A percentile compares a stretch with the other conserved stretches of the same genome.
These are phyloP conservation scores for Dryas integrifolia DNA, from an alignment of 331 rosid genomes.

Conservation along the genomic window DNA sequence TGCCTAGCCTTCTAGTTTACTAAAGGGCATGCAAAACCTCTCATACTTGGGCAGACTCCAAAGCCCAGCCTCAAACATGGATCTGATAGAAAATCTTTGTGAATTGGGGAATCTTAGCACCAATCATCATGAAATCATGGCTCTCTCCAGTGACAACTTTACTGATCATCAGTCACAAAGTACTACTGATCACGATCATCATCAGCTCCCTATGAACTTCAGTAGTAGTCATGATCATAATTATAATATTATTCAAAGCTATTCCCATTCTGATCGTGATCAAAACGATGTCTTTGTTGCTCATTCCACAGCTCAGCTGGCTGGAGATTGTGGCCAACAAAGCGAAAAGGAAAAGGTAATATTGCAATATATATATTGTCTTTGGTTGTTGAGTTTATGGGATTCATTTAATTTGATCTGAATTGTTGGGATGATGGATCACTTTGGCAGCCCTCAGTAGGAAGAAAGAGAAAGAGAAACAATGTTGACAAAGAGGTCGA, in stretches of 20 bases:
- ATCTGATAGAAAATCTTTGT: slow-evolving; percentile 21
- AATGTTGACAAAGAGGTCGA: slow-evolving; percentile 20
- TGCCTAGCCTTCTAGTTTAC: background rate
- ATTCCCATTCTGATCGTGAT: slow-evolving; percentile 11
- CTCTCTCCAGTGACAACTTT: slow-evolving; percentile 1
- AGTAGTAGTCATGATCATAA: background rate
- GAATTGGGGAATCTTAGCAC: slow-evolving; percentile 1
- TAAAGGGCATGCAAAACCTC: slow-evolving; percentile 16
- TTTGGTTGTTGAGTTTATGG: background rate
- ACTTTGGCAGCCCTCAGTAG: slow-evolving; percentile 32
- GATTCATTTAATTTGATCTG: background rate
- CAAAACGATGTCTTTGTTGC: background rate
- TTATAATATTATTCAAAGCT: slow-evolving; percentile 15
- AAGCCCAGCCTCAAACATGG: slow-evolving; percentile 1
- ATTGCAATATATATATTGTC: background rate
- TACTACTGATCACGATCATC: background rate
- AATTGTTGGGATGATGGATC: background rate
- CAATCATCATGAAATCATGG: slow-evolving; percentile 18
- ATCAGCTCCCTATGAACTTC: slow-evolving; percentile 25
- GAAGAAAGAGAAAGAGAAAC: slow-evolving; percentile 57
- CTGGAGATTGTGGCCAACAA: slow-evolving; percentile 5
- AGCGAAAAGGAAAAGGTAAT: slow-evolving; percentile 12
- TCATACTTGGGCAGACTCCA: background rate
- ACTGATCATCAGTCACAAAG: background rate
- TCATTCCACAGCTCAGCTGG: background rate